Conservation (phyloP, 1,284 basidiomycete genomes). For the Naganishia albida region DNA sequence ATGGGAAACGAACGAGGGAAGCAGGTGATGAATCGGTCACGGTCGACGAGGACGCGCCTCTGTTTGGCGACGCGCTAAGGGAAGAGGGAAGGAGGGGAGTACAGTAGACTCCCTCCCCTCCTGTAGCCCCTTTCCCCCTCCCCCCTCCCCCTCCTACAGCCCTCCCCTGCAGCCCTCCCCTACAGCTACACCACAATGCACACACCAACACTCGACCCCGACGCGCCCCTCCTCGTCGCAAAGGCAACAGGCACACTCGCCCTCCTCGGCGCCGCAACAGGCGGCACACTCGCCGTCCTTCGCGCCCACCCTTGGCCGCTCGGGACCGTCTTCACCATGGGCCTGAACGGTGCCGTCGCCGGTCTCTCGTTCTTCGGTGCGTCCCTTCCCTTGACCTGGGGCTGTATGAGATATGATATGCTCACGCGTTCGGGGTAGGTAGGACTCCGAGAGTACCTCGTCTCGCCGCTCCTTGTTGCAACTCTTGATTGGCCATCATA, state of each 20-base stretch:
- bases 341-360: constrained; percentile 44
- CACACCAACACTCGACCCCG: constrained; percentile 39
- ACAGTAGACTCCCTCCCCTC: background rate
- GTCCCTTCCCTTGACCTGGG: constrained; percentile 8
- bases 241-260: constrained; percentile 39
- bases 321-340: constrained; percentile 42
- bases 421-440: background rate
- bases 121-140: background rate
- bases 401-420: background rate
- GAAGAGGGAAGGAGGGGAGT: background rate
- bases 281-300: constrained; percentile 43
- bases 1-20: no score
- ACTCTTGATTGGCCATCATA: constrained; percentile 38
- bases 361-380: constrained; percentile 48
- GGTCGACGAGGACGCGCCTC: background rate
- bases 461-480: constrained; percentile 45
- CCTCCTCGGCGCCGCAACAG: constrained; percentile 41
- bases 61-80: constrained; percentile 1
- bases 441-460: constrained; percentile 50
- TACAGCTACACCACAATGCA: constrained; percentile 8
- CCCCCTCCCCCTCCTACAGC: background rate
- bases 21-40: background rate
- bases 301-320: constrained; percentile 43
- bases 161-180: no score
- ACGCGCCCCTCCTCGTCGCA: constrained; percentile 43